Percentiles rank a stretch among this genome's conserved stretches.
Evolutionary conservation across 192 early-diverging fungal species (phyloP).

Genomic region (Entomortierella chlamydospora): DNA sequence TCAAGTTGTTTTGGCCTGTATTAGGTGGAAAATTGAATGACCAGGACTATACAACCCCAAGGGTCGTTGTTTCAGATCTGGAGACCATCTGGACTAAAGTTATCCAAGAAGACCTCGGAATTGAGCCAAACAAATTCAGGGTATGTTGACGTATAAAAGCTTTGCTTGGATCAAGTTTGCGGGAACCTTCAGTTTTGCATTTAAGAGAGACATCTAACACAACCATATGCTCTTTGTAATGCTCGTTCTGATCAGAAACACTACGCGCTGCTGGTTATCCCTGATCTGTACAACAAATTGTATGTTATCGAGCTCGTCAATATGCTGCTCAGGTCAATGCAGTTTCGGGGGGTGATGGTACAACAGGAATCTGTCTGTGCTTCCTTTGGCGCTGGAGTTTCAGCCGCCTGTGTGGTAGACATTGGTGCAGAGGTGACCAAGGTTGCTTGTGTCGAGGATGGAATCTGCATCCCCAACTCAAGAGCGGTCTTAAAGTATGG

Average conservation of each 20-base stretch:
- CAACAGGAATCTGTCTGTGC: constrained; percentile 88
- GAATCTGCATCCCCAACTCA: constrained; percentile 79
- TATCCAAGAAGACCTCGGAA: constrained; percentile 76
- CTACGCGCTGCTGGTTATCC: constrained; percentile 83
- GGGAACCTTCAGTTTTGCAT: too few relatives aligned
- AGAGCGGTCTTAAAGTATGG: constrained; percentile 77
- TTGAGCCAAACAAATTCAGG: constrained; percentile 66
- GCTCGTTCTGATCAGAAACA: too few relatives aligned
- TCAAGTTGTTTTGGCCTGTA: constrained; percentile 78
- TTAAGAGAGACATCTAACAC: not conserved
- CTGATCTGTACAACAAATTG: constrained; percentile 76
- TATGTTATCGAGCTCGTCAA: constrained; percentile 72
- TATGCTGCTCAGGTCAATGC: constrained; percentile 81
- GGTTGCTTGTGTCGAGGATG: constrained; percentile 87
- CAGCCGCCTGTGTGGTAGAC: constrained; percentile 88
- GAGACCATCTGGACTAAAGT: constrained; percentile 83
- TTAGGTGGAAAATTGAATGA: constrained; percentile 83
- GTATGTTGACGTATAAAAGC: constrained; percentile 26
- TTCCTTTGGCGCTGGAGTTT: constrained; percentile 88
- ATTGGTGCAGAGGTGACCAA: constrained; percentile 92
- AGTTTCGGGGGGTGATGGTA: constrained; percentile 78
- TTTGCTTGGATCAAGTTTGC: not conserved
- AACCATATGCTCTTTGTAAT: constrained; percentile 5
- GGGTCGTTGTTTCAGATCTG: constrained; percentile 79
- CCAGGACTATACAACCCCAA: constrained; percentile 73